phyloP scores from a whole-genome alignment of 768 basidiomycete genomes.

The Kwoniella bestiolae region DNA sequence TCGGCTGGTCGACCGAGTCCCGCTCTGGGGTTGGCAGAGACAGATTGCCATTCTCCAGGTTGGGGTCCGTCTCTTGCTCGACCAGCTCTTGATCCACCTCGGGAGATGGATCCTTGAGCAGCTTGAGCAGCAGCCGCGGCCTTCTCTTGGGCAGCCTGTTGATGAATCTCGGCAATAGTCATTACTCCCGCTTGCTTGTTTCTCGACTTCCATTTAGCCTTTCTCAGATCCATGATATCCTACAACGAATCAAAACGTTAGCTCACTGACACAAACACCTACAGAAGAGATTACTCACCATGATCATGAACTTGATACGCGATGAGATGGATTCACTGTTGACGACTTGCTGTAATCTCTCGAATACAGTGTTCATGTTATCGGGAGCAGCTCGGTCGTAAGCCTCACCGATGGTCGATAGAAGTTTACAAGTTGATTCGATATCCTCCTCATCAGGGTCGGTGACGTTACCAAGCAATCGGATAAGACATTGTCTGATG shows the following conservation, averaged over 20 bases:
- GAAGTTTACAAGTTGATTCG: constrained; percentile 89
- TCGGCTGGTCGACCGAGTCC: constrained; percentile 44
- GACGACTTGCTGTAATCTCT: constrained; percentile 79
- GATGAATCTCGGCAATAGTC: constrained; percentile 84
- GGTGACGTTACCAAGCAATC: constrained; percentile 87
- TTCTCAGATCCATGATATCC: constrained; percentile 89
- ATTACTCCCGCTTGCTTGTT: constrained; percentile 75
- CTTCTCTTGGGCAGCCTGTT: constrained; percentile 75
- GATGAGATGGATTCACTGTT: constrained; percentile 76
- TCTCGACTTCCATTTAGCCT: constrained; percentile 77
- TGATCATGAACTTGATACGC: constrained; percentile 93
- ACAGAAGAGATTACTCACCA: constrained; percentile 63
- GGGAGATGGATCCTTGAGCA: constrained; percentile 76
- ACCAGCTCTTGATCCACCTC: constrained; percentile 87
- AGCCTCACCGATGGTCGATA: constrained; percentile 81
- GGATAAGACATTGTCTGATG: constrained; percentile 98
- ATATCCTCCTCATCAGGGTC: constrained; percentile 98
- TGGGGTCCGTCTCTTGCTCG: constrained; percentile 65
- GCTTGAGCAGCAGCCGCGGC: constrained; percentile 66
- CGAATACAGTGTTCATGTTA: constrained; percentile 92
- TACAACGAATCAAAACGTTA: constrained; percentile 52
- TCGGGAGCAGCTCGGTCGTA: constrained; percentile 83
- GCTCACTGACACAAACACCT: background rate
- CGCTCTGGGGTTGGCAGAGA: constrained; percentile 67
- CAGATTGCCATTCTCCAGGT: constrained; percentile 77